phyloP scores from a whole-genome alignment of 306 rosid species.

The Malus orientalis region DNA sequence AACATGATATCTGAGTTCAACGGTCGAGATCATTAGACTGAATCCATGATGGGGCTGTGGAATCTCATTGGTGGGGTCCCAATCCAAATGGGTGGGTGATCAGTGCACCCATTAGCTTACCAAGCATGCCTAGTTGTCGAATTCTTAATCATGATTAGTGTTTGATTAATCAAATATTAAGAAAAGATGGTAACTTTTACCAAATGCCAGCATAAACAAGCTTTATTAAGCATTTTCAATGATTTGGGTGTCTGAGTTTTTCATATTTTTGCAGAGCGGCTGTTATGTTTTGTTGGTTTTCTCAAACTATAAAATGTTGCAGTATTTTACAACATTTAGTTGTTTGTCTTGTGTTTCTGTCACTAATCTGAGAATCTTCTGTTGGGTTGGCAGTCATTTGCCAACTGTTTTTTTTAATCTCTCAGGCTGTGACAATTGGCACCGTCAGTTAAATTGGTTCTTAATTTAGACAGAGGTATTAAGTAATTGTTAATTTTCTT shows the following conservation, averaged over 20 bases:
- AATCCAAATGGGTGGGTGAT: conserved; percentile 22
- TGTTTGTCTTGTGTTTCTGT: not conserved
- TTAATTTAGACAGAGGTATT: not conserved
- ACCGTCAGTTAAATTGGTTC: not conserved
- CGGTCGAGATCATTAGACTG: conserved; percentile 27
- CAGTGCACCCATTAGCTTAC: conserved; percentile 23
- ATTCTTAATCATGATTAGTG: conserved; percentile 1
- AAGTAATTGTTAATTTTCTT: not conserved
- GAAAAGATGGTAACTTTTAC: conserved; percentile 22
- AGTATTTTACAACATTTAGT: conserved; percentile 1
- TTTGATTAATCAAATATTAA: not conserved
- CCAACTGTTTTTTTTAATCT: conserved; percentile 7
- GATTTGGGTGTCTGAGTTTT: not conserved
- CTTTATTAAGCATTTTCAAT: not conserved
- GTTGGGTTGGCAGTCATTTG: conserved; percentile 14
- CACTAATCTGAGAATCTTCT: not conserved
- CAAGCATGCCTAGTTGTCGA: conserved; percentile 21
- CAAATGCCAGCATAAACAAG: conserved; percentile 27
- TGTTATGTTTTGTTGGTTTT: not conserved
- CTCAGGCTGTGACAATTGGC: not conserved
- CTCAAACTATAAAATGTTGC: not conserved
- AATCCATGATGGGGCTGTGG: conserved; percentile 27
- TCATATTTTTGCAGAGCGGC: not conserved
- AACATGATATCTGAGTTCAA: conserved; percentile 15
- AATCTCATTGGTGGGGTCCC: conserved; percentile 34